Base-by-base conservation (phyloP, 2,329 filamentous ascomycete species). In the Talaromyces funiculosus region DNA sequence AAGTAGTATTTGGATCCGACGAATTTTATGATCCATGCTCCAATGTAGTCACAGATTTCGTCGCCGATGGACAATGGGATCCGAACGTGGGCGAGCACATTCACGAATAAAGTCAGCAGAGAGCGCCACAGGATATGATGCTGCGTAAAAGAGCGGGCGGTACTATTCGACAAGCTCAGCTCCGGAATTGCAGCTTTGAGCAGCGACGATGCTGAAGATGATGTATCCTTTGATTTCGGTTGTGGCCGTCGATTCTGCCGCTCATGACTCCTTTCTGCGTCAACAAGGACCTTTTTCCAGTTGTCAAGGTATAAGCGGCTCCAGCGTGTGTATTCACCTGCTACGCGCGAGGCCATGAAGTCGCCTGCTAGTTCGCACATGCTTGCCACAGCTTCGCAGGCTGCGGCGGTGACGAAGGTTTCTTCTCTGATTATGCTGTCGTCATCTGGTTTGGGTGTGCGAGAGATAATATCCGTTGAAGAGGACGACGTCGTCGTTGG, bases 281-380 rank as follows among this genome's bases (percentile, higher is more conserved):
- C 73, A 12, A 69, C 64, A 5, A 68, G 66, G 9, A 77, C 75
- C 51, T 69, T 71, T 20, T 69, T 65, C 76, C 75, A 78, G 18
- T 65, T 70, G 2, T 68, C 68, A 5, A 64, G 67, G 67, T 79
- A 80, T 1, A 80, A 65, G 7, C 70, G 71, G 40, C 75, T 71
- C 72, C 77, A 75, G 53, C 75, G 72, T 1, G 75, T 67, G 61
- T 77, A 97, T 61, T 91, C 86, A 4, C 84, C 84, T 70, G 89
- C 85, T 63, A 97, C 84, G 6, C 94, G 81, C 0, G 84, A 86
- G 35, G 82, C 80, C 75, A 97, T 84, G 70, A 99, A 99, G 63
- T 91, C 86, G 0, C 92, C 90, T 0, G 90, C 90, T 51, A 84
- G 79, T 60, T 79, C 77, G 69, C 90, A 95, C 60, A 97, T 81